Evolutionary conservation across 2,329 filamentous ascomycete species (phyloP), one percentile per base, ranked within the genome.

Genomic region (Alternaria longipes): DNA sequence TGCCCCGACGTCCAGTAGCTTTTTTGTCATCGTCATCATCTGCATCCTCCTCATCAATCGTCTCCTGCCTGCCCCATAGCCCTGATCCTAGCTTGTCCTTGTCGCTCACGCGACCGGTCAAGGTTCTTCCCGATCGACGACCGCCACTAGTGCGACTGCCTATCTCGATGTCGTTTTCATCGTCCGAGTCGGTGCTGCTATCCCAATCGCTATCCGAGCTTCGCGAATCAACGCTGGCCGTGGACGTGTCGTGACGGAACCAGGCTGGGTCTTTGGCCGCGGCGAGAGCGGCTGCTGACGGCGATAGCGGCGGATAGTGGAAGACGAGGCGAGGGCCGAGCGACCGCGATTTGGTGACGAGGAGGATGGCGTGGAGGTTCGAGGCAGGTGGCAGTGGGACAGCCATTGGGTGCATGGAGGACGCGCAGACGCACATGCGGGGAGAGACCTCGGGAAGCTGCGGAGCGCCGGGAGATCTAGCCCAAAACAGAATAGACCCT

Each of bases 291-390:
- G 74, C 70, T 2, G 75, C 73, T 7, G 74, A 76, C 2, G 76
- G 73, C 22, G 78, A 78, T n/a, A 79, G 68, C 5, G 76, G 76
- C 24, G 79, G 79, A 45, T 80, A 80, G 64, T 81, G 79, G 63
- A 80, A 81, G 38, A 80, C 77, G n/a, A 81, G 75, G 8, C 76
- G 76, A 3, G 77, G 76, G 6, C 78, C 77, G 28, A 77, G 77
- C 18, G 74, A 77, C 49, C 76, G 77, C 60, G 76, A 78, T 62
- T 78, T 74, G 16, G 74, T 78, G 16, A 80, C 71, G n/a, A 81
- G 74, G 16, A 81, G 73, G 56, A 81, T 78, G 28, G 78, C 74
- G 57, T 79, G 74, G n/a, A 81, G 77, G 56, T 75, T 74, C 12
- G 76, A 77, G 9, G 75, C 71, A 8, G 75, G 75, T 45, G 76